A percentile compares a stretch with the other conserved stretches of the same genome.
Conservation (phyloP, 306 rosid species). For the Vigna reflexopilosa region DNA sequence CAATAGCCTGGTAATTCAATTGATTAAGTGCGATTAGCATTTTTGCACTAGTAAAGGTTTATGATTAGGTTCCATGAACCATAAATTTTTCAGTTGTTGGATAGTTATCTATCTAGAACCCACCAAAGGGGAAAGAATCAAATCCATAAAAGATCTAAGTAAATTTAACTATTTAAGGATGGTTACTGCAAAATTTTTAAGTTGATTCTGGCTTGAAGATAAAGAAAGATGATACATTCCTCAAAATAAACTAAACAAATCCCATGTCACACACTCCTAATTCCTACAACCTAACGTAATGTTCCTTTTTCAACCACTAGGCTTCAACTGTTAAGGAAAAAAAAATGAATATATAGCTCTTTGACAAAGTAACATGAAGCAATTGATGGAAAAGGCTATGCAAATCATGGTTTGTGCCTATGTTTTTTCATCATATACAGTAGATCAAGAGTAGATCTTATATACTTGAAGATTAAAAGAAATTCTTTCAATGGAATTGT, state of each 20-base stretch:
- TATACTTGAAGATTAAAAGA: conserved; percentile 5
- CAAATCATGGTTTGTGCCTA: neutral
- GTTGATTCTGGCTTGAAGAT: conserved; percentile 9
- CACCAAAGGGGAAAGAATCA: neutral
- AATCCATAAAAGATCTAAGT: conserved; percentile 1
- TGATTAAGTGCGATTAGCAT: neutral
- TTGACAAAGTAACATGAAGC: neutral
- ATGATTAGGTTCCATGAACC: conserved; percentile 7
- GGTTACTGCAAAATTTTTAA: neutral
- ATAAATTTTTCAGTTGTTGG: conserved; percentile 1
- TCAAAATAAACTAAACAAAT: conserved; percentile 3
- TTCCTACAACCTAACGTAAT: neutral
- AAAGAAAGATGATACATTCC: neutral
- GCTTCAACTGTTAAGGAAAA: neutral
- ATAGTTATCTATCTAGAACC: neutral
- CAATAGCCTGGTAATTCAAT: neutral
- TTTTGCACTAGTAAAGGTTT: neutral
- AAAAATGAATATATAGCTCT: neutral
- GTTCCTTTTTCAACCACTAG: neutral
- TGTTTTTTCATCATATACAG: conserved; percentile 4
- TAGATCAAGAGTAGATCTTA: conserved; percentile 3
- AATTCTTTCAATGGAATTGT: neutral
- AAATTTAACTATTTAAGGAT: conserved; percentile 3
- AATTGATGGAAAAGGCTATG: neutral
- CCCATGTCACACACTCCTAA: neutral